Evolutionary conservation across 2,329 filamentous ascomycete genomes (phyloP).

Genomic region (Cercospora sesami): DNA sequence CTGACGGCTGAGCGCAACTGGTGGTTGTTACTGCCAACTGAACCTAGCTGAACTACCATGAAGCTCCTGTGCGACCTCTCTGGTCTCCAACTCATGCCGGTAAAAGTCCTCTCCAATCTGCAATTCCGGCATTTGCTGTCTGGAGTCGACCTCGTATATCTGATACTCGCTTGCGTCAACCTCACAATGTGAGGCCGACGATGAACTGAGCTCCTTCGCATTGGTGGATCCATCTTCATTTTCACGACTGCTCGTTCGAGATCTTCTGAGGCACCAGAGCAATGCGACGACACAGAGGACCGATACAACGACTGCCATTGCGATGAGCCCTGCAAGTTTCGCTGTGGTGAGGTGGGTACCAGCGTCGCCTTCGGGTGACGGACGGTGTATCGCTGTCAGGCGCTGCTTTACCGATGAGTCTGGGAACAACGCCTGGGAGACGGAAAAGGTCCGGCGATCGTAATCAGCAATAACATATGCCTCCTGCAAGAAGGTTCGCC

Average conservation of each 20-base stretch:
- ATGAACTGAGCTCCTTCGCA: neutral
- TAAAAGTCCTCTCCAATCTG: neutral
- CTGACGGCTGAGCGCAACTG: neutral
- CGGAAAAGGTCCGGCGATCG: slow-evolving; percentile 29
- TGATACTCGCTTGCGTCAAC: neutral
- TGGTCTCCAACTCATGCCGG: neutral
- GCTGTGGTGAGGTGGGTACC: neutral
- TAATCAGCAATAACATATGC: slow-evolving; percentile 37
- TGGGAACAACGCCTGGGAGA: slow-evolving; percentile 28
- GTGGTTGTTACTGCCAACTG: neutral
- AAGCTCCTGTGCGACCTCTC: neutral
- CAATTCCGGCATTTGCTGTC: neutral
- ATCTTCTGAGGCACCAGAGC: neutral
- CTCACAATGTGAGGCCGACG: neutral
- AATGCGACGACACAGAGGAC: neutral
- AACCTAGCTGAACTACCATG: neutral
- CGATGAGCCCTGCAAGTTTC: neutral
- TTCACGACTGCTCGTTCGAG: neutral
- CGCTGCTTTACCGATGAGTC: neutral
- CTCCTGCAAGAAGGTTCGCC: slow-evolving; percentile 33
- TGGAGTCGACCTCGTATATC: neutral
- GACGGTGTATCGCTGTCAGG: neutral
- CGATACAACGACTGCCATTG: neutral
- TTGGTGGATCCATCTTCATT: neutral
- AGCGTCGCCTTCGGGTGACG: neutral